Evolutionary conservation across 1,284 basidiomycete species (phyloP).

Genomic region (Cystobasidiaceae sp.): DNA sequence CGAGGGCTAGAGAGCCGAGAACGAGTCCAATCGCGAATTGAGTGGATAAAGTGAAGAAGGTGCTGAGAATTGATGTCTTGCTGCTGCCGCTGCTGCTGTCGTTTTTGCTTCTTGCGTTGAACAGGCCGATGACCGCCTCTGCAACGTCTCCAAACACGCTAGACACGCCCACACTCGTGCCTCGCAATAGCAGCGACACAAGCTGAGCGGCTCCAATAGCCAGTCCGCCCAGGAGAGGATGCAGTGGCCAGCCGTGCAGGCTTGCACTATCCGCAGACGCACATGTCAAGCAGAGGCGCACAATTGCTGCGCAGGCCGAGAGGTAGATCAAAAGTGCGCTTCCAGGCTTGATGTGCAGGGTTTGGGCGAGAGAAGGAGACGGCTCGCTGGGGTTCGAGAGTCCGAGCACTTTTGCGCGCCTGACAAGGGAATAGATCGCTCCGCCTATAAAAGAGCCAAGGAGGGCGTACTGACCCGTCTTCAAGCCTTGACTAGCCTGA

Average conservation of each 20-base stretch:
- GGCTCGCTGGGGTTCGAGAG: background rate
- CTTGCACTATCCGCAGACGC: background rate
- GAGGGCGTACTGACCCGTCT: slow-evolving; percentile 7
- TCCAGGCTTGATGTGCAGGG: background rate
- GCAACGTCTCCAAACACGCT: slow-evolving; percentile 7
- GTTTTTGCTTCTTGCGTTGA: background rate
- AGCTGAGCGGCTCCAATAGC: slow-evolving; percentile 20
- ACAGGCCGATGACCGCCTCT: background rate
- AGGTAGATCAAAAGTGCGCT: background rate
- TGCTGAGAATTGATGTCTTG: no score
- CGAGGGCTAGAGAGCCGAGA: background rate
- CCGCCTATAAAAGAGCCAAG: slow-evolving; percentile 10
- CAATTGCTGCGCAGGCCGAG: background rate
- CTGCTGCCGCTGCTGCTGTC: background rate
- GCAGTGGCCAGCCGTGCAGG: background rate
- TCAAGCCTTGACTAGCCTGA: slow-evolving; percentile 1
- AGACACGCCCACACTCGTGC: slow-evolving; percentile 7
- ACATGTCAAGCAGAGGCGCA: background rate
- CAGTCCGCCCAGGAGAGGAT: background rate
- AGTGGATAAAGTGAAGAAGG: no score
- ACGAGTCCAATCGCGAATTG: background rate
- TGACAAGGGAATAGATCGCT: background rate
- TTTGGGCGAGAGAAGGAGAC: background rate
- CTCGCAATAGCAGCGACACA: background rate
- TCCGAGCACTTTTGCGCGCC: background rate